Conservation (phyloP, 495 filamentous ascomycete genomes). For the Aspergillus kassunensis region DNA sequence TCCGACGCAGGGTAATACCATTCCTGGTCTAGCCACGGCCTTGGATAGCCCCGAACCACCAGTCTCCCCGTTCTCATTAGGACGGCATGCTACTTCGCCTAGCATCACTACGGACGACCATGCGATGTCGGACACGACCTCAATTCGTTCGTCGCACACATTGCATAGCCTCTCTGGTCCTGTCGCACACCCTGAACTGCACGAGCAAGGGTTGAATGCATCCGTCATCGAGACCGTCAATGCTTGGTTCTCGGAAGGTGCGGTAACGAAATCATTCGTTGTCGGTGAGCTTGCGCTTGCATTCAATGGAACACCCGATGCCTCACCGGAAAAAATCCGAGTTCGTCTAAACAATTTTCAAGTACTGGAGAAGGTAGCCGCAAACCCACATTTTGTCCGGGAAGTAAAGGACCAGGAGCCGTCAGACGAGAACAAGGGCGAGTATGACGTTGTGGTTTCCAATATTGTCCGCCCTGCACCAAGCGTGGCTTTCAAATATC, state of each 20-base stretch:
- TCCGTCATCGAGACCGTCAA: constrained; percentile 91
- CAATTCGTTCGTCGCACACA: constrained; percentile 84
- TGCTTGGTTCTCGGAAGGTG: constrained; percentile 73
- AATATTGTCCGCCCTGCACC: constrained; percentile 62
- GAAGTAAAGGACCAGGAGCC: constrained; percentile 41
- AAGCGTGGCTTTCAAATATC: constrained; percentile 89
- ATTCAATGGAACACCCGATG: constrained; percentile 61
- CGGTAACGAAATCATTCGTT: constrained; percentile 65
- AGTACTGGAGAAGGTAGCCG: constrained; percentile 88
- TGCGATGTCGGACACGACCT: constrained; percentile 80
- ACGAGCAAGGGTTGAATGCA: constrained; percentile 75
- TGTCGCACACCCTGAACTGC: constrained; percentile 77
- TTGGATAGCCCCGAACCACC: constrained; percentile 22
- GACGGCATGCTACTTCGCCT: constrained; percentile 41
- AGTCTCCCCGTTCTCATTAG: constrained; percentile 31
- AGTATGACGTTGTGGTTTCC: constrained; percentile 71
- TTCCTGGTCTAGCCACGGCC: constrained; percentile 16
- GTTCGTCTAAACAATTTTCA: constrained; percentile 89
- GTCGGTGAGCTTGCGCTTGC: constrained; percentile 88
- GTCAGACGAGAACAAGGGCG: constrained; percentile 62
- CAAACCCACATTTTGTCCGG: constrained; percentile 84
- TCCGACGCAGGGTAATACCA: constrained; percentile 32
- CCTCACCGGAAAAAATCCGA: constrained; percentile 47
- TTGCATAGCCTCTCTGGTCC: constrained; percentile 56
- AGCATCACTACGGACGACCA: constrained; percentile 52